Conservation (phyloP, 192 early-diverging fungal species). For the Dissophora ornata region DNA sequence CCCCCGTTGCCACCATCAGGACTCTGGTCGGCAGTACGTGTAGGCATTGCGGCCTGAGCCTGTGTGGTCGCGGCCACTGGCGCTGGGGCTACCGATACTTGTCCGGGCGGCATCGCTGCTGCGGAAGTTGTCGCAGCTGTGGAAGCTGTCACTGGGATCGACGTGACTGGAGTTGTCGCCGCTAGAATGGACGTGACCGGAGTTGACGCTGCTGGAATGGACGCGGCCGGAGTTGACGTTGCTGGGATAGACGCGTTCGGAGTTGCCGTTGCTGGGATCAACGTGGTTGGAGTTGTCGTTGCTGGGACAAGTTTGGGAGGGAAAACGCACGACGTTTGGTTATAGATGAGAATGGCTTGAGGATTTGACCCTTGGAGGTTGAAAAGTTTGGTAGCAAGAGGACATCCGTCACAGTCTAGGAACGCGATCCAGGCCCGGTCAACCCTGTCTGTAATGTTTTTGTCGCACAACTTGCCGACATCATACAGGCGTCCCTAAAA, state of each 20-base stretch:
- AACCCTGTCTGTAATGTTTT: slow-evolving; percentile 28
- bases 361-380: slow-evolving; percentile 40
- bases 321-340: slow-evolving; percentile 25
- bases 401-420: slow-evolving; percentile 32
- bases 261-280: not conserved
- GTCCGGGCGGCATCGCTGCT: too few relatives aligned
- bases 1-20: too few relatives aligned
- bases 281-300: not conserved
- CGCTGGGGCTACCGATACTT: too few relatives aligned
- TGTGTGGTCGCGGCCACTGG: too few relatives aligned
- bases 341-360: slow-evolving; percentile 43
- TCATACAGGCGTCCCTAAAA: slow-evolving; percentile 38
- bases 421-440: slow-evolving; percentile 46
- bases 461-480: slow-evolving; percentile 34
- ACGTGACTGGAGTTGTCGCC: too few relatives aligned
- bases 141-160: too few relatives aligned
- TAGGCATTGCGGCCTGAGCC: too few relatives aligned
- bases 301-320: slow-evolving; percentile 1
- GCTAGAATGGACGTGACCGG: too few relatives aligned
- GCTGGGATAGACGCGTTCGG: not conserved
- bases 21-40: too few relatives aligned
- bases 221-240: not conserved
- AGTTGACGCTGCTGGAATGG: not conserved
- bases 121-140: too few relatives aligned
- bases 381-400: slow-evolving; percentile 28